A percentile compares a stretch with the other conserved stretches of the same genome.
Evolutionary conservation across 2,329 filamentous ascomycete genomes (phyloP).

Genomic region (Sordariomycetes sp.): DNA sequence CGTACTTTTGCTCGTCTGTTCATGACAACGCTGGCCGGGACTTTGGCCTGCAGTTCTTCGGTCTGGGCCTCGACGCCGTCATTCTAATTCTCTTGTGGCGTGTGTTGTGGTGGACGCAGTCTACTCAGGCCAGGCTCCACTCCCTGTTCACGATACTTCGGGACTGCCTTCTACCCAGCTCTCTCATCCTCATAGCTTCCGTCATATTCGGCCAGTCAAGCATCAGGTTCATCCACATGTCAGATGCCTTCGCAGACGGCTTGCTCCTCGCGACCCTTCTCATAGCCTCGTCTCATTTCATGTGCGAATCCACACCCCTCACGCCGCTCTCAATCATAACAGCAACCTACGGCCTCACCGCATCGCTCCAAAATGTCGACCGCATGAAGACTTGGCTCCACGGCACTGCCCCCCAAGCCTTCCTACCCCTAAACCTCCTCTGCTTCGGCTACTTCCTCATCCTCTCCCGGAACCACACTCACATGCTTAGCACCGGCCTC

Average conservation of each 20-base stretch:
- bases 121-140: slow-evolving; percentile 30
- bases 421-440: slow-evolving; percentile 1
- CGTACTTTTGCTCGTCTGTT: slow-evolving; percentile 33
- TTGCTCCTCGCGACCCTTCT: slow-evolving; percentile 27
- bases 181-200: slow-evolving; percentile 17
- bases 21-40: slow-evolving; percentile 23
- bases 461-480: not conserved
- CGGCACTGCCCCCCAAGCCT: slow-evolving; percentile 2
- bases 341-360: slow-evolving; percentile 3
- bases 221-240: slow-evolving; percentile 7
- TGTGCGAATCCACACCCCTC: slow-evolving; percentile 25
- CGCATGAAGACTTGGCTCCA: slow-evolving; percentile 11
- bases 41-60: slow-evolving; percentile 26
- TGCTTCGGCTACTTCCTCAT: slow-evolving; percentile 3
- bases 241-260: slow-evolving; percentile 25
- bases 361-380: slow-evolving; percentile 6
- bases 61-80: slow-evolving; percentile 29
- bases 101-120: slow-evolving; percentile 34
- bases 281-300: slow-evolving; percentile 29
- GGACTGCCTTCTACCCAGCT: not conserved
- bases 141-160: slow-evolving; percentile 28
- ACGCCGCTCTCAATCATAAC: slow-evolving; percentile 3
- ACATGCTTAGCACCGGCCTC: not conserved
- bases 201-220: slow-evolving; percentile 14
- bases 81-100: slow-evolving; percentile 37